phyloP scores from a whole-genome alignment of 2,329 filamentous ascomycete species.

The Hymenoscyphus scutula region DNA sequence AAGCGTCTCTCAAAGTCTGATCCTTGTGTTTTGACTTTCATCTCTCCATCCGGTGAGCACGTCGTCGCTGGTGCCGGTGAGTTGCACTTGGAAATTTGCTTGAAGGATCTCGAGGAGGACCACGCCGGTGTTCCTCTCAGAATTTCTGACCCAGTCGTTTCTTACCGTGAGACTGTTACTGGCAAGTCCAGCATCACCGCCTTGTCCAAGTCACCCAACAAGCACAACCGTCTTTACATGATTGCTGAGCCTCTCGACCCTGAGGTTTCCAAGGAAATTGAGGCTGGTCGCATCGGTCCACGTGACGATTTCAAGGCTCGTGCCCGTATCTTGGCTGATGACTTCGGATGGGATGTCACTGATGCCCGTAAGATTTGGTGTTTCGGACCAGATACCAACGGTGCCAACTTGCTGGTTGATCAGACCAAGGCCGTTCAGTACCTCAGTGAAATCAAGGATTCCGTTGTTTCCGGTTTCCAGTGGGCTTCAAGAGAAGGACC shows the following conservation, averaged over 20 bases:
- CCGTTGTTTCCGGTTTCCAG: conserved; percentile 99
- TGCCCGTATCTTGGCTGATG: conserved; percentile 93
- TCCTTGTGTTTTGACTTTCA: conserved; percentile 91
- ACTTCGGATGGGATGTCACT: conserved; percentile 98
- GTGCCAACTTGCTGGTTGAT: conserved; percentile 97
- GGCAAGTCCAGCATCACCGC: conserved; percentile 88
- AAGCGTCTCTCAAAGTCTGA: conserved; percentile 99
- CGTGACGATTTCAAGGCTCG: conserved; percentile 99
- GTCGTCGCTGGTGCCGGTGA: conserved; percentile 98
- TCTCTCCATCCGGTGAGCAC: conserved; percentile 94
- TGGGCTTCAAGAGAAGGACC: conserved; percentile 98
- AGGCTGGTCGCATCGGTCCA: conserved; percentile 85
- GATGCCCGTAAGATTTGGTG: conserved; percentile 99
- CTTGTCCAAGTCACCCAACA: conserved; percentile 99
- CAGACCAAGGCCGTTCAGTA: conserved; percentile 99
- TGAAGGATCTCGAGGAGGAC: conserved; percentile 99
- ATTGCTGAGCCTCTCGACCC: conserved; percentile 86
- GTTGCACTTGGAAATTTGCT: conserved; percentile 98
- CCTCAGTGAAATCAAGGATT: conserved; percentile 99
- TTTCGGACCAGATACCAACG: conserved; percentile 96
- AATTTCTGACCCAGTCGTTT: conserved; percentile 96
- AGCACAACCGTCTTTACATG: conserved; percentile 99
- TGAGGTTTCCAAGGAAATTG: conserved; percentile 88
- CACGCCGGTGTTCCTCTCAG: conserved; percentile 97
- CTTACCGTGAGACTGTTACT: conserved; percentile 95